A percentile compares a stretch with the other conserved stretches of the same genome.
phyloP scores from a whole-genome alignment of 2,329 filamentous ascomycete species.

The Trichocomaceae sp. region DNA sequence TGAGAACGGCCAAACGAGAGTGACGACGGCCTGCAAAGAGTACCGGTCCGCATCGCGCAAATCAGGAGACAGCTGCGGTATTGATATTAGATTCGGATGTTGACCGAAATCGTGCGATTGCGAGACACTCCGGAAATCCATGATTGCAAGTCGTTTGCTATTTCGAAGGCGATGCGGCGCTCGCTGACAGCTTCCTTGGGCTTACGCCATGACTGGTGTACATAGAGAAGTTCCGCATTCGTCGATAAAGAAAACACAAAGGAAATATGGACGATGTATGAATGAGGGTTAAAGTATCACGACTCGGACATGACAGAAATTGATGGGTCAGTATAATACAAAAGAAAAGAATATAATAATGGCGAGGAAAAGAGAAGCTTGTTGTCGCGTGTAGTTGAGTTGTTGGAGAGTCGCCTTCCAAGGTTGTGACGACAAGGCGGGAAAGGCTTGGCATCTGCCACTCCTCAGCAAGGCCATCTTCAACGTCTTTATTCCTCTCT shows the following conservation, averaged over 20 bases:
- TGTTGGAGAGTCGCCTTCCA: too few species aligned
- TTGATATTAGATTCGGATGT: slow-evolving; percentile 27
- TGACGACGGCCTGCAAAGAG: slow-evolving; percentile 63
- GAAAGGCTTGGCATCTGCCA: neutral
- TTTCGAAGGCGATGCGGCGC: neutral
- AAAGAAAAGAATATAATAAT: neutral
- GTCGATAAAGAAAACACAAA: neutral
- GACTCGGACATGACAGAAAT: neutral
- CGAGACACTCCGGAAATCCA: slow-evolving; percentile 24
- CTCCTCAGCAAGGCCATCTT: too few species aligned
- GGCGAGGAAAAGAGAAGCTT: neutral
- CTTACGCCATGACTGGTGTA: slow-evolving; percentile 6
- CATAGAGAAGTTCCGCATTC: slow-evolving; percentile 7
- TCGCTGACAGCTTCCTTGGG: slow-evolving; percentile 7
- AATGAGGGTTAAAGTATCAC: neutral
- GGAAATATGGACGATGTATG: neutral
- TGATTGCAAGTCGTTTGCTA: slow-evolving; percentile 17
- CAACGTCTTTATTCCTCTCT: too few species aligned
- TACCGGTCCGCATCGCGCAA: slow-evolving; percentile 21
- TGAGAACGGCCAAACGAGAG: slow-evolving; percentile 87
- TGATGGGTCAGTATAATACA: neutral
- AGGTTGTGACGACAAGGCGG: neutral
- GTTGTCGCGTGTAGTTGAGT: neutral
- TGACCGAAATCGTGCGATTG: slow-evolving; percentile 19
- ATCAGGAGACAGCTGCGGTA: slow-evolving; percentile 37